A percentile compares a stretch with the other conserved stretches of the same genome.
Conservation (phyloP, 1,284 basidiomycete species). For the Papiliotrema laurentii region DNA sequence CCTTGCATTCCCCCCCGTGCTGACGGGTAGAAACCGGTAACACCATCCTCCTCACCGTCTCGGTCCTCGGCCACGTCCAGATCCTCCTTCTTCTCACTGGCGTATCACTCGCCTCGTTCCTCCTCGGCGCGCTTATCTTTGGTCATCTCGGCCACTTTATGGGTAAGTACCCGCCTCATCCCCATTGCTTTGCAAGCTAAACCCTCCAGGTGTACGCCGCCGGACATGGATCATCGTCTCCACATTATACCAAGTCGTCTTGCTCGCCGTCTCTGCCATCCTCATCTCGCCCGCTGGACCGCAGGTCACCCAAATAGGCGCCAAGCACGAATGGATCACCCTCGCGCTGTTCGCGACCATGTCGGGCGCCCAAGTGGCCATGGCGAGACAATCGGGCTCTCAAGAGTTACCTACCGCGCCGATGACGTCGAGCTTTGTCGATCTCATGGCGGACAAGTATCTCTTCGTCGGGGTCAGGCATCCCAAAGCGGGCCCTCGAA, state of each 20-base stretch:
- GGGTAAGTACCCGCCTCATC: slow-evolving; percentile 18
- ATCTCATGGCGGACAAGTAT: slow-evolving; percentile 41
- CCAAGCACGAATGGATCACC: slow-evolving; percentile 34
- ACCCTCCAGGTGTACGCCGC: slow-evolving; percentile 22
- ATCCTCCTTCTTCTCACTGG: slow-evolving; percentile 31
- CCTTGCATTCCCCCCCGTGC: too few relatives aligned
- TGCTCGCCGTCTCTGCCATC: slow-evolving; percentile 28
- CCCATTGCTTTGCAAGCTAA: not conserved
- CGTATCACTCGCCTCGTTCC: slow-evolving; percentile 36
- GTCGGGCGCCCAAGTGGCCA: slow-evolving; percentile 46
- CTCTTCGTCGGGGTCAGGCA: slow-evolving; percentile 28
- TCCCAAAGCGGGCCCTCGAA: slow-evolving; percentile 29
- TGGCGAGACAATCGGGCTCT: slow-evolving; percentile 33
- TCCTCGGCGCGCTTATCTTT: slow-evolving; percentile 33
- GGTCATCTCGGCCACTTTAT: slow-evolving; percentile 40
- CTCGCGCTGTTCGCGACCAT: slow-evolving; percentile 41
- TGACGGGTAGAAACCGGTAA: slow-evolving; percentile 37
- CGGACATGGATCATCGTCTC: slow-evolving; percentile 36
- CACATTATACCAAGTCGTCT: slow-evolving; percentile 21
- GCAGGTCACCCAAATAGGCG: slow-evolving; percentile 14
- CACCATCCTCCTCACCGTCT: slow-evolving; percentile 45
- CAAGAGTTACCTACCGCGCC: slow-evolving; percentile 40
- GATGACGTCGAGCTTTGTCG: slow-evolving; percentile 44
- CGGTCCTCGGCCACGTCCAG: slow-evolving; percentile 26
- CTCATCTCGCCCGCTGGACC: slow-evolving; percentile 34